Conservation (phyloP, 2,329 filamentous ascomycete genomes). For the Colletotrichum cuscutae region DNA sequence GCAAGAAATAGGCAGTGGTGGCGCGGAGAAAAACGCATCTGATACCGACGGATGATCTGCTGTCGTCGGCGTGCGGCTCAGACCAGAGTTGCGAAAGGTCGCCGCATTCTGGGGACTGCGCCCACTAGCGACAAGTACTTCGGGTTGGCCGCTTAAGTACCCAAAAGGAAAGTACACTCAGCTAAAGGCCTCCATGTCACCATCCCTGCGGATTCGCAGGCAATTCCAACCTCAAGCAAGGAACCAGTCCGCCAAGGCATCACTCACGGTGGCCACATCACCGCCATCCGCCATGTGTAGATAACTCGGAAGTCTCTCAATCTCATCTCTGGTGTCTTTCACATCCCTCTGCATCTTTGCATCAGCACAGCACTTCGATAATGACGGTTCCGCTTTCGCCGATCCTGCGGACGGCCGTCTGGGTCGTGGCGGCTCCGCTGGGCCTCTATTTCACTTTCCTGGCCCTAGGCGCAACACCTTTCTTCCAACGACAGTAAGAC, state of each 20-base stretch:
- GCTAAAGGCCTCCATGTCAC: conserved; percentile 13
- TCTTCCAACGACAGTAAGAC: conserved; percentile 82
- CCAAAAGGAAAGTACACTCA: background rate
- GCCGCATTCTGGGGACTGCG: conserved; percentile 24
- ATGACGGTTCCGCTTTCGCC: conserved; percentile 45
- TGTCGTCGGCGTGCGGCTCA: conserved; percentile 33
- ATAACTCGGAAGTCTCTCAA: conserved; percentile 15
- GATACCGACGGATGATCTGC: conserved; percentile 16
- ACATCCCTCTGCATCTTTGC: too few relatives aligned
- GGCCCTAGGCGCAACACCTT: conserved; percentile 72
- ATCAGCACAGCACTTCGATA: background rate
- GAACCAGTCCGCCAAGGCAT: conserved; percentile 18
- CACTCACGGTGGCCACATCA: conserved; percentile 14
- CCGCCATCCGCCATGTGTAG: conserved; percentile 23
- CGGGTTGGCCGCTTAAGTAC: fast-evolving
- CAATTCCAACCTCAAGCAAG: conserved; percentile 34
- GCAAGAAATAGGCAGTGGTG: background rate
- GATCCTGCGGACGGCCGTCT: conserved; percentile 55
- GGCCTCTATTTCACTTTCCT: conserved; percentile 75
- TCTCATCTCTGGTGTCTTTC: background rate
- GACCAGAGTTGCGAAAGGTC: conserved; percentile 24
- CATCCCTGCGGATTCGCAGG: conserved; percentile 27
- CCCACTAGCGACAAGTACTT: conserved; percentile 1
- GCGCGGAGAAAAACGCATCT: background rate
- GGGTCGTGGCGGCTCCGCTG: conserved; percentile 67